phyloP scores from a whole-genome alignment of 2,329 filamentous ascomycete genomes.

The Sporothrix brunneoviolacea region DNA sequence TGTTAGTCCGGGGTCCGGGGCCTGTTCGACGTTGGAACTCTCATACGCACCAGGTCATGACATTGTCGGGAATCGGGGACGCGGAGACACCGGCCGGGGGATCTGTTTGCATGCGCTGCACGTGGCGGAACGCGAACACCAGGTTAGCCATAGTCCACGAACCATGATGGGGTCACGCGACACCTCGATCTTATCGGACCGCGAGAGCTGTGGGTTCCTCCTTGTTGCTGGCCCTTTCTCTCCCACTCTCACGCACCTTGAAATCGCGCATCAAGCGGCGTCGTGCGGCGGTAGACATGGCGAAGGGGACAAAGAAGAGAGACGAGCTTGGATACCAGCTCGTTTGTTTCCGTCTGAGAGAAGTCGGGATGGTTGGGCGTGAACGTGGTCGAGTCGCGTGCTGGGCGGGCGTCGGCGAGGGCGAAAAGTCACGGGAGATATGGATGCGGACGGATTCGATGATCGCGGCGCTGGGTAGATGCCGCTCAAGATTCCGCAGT shows the following conservation, averaged over 20 bases:
- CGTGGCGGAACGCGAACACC: not conserved
- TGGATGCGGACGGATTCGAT: too few relatives aligned
- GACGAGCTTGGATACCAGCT: not conserved
- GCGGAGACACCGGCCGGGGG: slow-evolving; percentile 95
- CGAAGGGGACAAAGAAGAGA: slow-evolving; percentile 7
- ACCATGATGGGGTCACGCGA: too few relatives aligned
- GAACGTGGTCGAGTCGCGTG: too few relatives aligned
- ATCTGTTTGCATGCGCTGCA: slow-evolving; percentile 96
- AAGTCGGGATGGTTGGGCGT: not conserved
- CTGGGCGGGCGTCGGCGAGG: too few relatives aligned
- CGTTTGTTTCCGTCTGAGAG: not conserved
- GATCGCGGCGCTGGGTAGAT: too few relatives aligned
- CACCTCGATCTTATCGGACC: not conserved
- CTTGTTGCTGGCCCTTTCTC: too few relatives aligned
- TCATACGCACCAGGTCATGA: slow-evolving; percentile 78
- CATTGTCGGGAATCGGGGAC: slow-evolving; percentile 90
- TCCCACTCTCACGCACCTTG: slow-evolving; percentile 57
- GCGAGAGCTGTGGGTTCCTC: not conserved
- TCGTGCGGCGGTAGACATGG: slow-evolving; percentile 82
- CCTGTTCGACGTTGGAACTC: not conserved
- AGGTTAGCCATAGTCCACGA: too few relatives aligned
- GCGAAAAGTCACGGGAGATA: too few relatives aligned
- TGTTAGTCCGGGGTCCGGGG: not conserved
- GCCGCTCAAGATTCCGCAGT: too few relatives aligned
- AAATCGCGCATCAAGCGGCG: slow-evolving; percentile 98